These are phyloP conservation scores for Venturia pyrina DNA, from an alignment of 2,329 filamentous ascomycete genomes.

Conservation along the genomic window DNA sequence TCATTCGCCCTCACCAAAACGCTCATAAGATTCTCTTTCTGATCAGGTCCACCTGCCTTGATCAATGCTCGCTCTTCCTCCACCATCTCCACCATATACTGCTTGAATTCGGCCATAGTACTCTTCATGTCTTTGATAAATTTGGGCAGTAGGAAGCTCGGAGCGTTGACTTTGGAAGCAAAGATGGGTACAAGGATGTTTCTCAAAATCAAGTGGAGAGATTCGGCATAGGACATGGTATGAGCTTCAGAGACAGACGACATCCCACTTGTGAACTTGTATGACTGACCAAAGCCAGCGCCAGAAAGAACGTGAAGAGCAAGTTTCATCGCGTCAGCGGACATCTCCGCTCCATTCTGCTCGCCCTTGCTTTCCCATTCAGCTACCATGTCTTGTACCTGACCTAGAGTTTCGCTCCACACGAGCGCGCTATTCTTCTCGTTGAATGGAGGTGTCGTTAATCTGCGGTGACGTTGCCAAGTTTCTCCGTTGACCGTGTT, in stretches of 20 bases:
- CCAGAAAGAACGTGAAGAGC: constrained; percentile 5
- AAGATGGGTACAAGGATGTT: constrained; percentile 3
- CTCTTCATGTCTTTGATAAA: background rate
- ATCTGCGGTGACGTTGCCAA: constrained; percentile 9
- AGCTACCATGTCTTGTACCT: background rate
- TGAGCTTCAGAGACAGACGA: background rate
- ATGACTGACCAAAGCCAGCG: constrained; percentile 6
- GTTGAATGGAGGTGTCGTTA: constrained; percentile 8
- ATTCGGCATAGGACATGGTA: background rate
- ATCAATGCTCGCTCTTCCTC: constrained; percentile 4
- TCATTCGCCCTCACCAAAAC: constrained; percentile 6
- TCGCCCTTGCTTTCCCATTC: background rate
- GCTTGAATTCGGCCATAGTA: constrained; percentile 6
- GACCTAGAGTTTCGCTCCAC: background rate
- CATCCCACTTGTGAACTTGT: background rate
- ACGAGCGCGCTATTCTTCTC: constrained; percentile 8
- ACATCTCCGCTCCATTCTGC: background rate
- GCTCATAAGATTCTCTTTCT: constrained; percentile 9
- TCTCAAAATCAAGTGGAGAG: background rate
- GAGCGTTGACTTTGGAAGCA: constrained; percentile 4
- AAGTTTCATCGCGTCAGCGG: constrained; percentile 3
- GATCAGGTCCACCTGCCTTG: background rate
- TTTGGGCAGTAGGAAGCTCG: constrained; percentile 5
- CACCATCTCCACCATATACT: constrained; percentile 10
- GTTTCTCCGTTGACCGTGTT: constrained; percentile 6